Conservation (phyloP, 2,329 filamentous ascomycete species). For the Pleomassaria siparia region DNA sequence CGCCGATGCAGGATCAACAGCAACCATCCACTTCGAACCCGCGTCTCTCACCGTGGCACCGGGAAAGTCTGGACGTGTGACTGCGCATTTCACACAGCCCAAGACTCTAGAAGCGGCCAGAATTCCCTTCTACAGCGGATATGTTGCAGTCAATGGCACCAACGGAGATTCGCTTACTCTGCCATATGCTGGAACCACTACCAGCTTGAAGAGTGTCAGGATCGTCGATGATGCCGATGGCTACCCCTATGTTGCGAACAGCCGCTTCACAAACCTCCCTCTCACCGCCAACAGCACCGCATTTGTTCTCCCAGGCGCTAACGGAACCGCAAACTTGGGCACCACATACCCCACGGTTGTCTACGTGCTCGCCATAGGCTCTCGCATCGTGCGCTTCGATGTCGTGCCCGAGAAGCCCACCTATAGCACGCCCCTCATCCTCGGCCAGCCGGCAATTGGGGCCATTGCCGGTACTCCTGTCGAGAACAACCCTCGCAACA, state of each 20-base stretch:
- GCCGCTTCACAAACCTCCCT: background rate
- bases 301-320: conserved; percentile 1
- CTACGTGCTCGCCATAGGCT: conserved; percentile 1
- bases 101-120: conserved; percentile 19
- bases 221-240: background rate
- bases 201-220: conserved; percentile 8
- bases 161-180: conserved; percentile 14
- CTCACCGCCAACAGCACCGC: background rate
- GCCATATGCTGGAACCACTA: conserved; percentile 24
- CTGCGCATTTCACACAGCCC: conserved; percentile 21
- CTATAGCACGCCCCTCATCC: background rate
- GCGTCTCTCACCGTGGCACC: background rate
- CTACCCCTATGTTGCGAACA: background rate
- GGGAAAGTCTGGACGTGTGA: background rate
- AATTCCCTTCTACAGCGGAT: conserved; percentile 26
- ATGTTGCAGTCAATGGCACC: conserved; percentile 11
- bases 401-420: conserved; percentile 3
- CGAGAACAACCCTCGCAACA: conserved; percentile 7
- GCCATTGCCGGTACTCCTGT: conserved; percentile 10
- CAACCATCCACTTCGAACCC: conserved; percentile 2
- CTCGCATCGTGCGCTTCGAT: background rate
- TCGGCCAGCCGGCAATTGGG: conserved; percentile 2
- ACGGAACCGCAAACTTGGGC: background rate
- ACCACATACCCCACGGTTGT: background rate
- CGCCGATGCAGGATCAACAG: background rate